phyloP scores from a whole-genome alignment of 495 filamentous ascomycete genomes.

The Penicillium macrosclerotiorum region DNA sequence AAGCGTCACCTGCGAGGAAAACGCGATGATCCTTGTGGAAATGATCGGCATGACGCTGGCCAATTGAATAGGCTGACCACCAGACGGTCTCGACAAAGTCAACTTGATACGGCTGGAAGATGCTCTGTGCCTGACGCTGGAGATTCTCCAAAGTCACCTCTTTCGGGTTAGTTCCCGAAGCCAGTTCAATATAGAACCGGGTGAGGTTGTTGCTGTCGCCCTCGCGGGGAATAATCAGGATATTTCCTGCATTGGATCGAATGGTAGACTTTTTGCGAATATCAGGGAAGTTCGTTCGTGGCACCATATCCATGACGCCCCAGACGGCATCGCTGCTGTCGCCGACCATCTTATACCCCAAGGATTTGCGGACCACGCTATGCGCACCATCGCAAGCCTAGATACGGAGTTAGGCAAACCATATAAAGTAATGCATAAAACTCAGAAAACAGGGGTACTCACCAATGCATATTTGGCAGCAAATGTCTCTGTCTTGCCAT shows the following conservation, averaged over 20 bases:
- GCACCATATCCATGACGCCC: slow-evolving; percentile 83
- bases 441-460: slow-evolving; percentile 19
- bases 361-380: slow-evolving; percentile 60
- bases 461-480: slow-evolving; percentile 69
- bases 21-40: slow-evolving; percentile 53
- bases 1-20: slow-evolving; percentile 59
- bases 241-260: slow-evolving; percentile 53
- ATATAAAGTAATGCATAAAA: background rate
- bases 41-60: slow-evolving; percentile 55
- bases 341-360: slow-evolving; percentile 71
- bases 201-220: slow-evolving; percentile 60
- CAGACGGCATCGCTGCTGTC: slow-evolving; percentile 72
- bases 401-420: background rate
- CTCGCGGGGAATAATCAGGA: slow-evolving; percentile 73
- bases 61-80: slow-evolving; percentile 61
- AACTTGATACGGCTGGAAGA: slow-evolving; percentile 56
- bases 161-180: slow-evolving; percentile 45
- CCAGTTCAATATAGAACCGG: slow-evolving; percentile 70
- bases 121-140: slow-evolving; percentile 54
- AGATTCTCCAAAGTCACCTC: slow-evolving; percentile 51
- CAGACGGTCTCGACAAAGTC: slow-evolving; percentile 52
- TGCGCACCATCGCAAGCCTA: slow-evolving; percentile 80
- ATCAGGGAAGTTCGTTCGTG: slow-evolving; percentile 78
- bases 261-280: slow-evolving; percentile 70
- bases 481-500: slow-evolving; percentile 52